Conservation (phyloP, 2,329 filamentous ascomycete genomes). For the Botrytis fabae region DNA sequence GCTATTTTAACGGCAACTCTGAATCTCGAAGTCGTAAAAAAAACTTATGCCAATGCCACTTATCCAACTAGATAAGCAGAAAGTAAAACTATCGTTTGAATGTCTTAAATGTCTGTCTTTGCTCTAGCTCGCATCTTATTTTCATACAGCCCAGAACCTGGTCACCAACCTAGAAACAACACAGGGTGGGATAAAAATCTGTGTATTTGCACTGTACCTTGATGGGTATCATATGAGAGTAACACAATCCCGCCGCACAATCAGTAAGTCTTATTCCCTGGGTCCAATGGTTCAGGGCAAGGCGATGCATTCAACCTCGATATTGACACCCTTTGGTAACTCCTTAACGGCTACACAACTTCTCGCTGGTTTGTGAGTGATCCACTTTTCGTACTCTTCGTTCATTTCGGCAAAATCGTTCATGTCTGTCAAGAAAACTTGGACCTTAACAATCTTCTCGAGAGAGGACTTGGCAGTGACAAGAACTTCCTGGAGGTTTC, state of each 20-base stretch:
- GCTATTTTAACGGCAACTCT: neutral
- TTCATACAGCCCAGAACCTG: neutral
- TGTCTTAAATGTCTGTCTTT: neutral
- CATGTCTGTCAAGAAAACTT: slow-evolving; percentile 92
- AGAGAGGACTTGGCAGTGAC: slow-evolving; percentile 77
- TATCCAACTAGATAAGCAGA: neutral
- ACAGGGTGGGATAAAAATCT: neutral
- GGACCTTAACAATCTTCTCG: slow-evolving; percentile 83
- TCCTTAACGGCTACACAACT: slow-evolving; percentile 90
- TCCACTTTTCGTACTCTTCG: slow-evolving; percentile 79
- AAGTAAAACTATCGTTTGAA: neutral
- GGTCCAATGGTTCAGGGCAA: slow-evolving; percentile 43
- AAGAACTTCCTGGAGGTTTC: slow-evolving; percentile 83
- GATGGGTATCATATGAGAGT: neutral
- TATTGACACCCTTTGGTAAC: slow-evolving; percentile 79
- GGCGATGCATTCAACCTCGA: slow-evolving; percentile 90
- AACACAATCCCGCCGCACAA: neutral
- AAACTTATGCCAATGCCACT: too few relatives aligned
- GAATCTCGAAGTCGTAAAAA: neutral
- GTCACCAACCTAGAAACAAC: neutral
- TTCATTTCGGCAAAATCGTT: slow-evolving; percentile 86
- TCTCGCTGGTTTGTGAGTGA: slow-evolving; percentile 79
- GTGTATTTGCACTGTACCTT: neutral
- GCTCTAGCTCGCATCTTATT: neutral
- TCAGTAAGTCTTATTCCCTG: neutral